Percentiles rank a stretch among this genome's conserved stretches.
Evolutionary conservation across 352 stramenopile species (phyloP).

Genomic region (Aphanomyces stellatus): DNA sequence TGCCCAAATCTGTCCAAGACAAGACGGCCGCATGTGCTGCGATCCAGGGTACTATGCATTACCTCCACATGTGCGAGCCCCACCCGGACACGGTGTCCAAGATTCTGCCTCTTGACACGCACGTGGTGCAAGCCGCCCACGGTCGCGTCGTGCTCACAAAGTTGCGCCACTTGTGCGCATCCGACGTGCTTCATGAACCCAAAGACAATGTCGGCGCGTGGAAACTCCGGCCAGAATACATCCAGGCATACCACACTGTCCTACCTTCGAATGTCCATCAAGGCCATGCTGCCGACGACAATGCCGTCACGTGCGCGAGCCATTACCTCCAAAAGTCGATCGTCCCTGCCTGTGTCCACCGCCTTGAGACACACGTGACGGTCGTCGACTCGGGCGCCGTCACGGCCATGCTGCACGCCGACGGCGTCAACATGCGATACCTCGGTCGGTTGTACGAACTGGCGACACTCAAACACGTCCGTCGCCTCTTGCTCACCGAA

Average conservation of each 20-base stretch:
- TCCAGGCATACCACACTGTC: slow-evolving; percentile 27
- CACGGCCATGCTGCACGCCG: slow-evolving; percentile 32
- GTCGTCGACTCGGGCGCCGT: slow-evolving; percentile 35
- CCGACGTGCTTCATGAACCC: slow-evolving; percentile 21
- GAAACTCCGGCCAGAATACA: slow-evolving; percentile 50
- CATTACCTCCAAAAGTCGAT: slow-evolving; percentile 28
- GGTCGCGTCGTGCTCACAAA: slow-evolving; percentile 24
- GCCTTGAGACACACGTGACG: slow-evolving; percentile 27
- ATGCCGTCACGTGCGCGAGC: slow-evolving; percentile 4
- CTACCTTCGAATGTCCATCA: slow-evolving; percentile 29
- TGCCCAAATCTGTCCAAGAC: slow-evolving; percentile 8
- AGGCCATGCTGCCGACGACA: neutral
- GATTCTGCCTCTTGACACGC: slow-evolving; percentile 23
- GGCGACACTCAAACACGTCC: slow-evolving; percentile 34
- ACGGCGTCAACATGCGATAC: slow-evolving; percentile 50
- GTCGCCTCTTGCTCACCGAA: slow-evolving; percentile 37
- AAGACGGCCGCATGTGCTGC: slow-evolving; percentile 20
- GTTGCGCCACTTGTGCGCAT: slow-evolving; percentile 30
- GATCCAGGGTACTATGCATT: slow-evolving; percentile 27
- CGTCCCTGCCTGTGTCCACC: slow-evolving; percentile 38
- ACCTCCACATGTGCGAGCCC: slow-evolving; percentile 24
- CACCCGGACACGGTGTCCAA: neutral
- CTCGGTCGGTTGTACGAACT: slow-evolving; percentile 48
- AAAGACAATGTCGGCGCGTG: slow-evolving; percentile 15
- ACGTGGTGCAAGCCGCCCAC: slow-evolving; percentile 19